These are phyloP conservation scores for Termitomyces sp. DNA, from an alignment of 768 basidiomycete species.

Conservation along the genomic window DNA sequence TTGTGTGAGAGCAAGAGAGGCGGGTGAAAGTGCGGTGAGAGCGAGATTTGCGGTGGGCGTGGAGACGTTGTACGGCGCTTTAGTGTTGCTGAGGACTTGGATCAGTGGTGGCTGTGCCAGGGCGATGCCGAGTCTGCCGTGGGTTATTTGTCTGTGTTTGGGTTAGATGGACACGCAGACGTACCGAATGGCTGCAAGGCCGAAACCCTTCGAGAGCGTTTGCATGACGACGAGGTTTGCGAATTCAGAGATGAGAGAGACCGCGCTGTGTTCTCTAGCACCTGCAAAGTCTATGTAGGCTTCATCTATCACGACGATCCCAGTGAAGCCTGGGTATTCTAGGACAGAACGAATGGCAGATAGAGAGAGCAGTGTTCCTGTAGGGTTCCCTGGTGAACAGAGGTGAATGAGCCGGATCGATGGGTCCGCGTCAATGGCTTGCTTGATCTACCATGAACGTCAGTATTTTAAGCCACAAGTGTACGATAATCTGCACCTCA, in stretches of 20 bases:
- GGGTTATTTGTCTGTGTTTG: neutral
- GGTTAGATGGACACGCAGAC: conserved; percentile 16
- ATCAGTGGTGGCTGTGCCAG: conserved; percentile 87
- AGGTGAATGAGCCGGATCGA: conserved; percentile 89
- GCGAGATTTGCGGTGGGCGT: conserved; percentile 84
- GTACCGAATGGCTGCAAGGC: conserved; percentile 90
- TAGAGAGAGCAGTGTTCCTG: conserved; percentile 81
- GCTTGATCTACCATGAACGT: conserved; percentile 54
- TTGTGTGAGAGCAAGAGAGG: conserved; percentile 60
- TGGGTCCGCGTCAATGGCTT: conserved; percentile 60
- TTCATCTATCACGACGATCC: conserved; percentile 92
- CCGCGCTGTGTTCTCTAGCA: conserved; percentile 49
- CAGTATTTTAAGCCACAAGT: neutral
- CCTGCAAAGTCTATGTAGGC: conserved; percentile 95
- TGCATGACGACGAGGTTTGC: conserved; percentile 93
- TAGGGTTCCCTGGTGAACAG: conserved; percentile 97
- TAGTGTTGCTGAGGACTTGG: conserved; percentile 89
- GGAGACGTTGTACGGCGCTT: conserved; percentile 97
- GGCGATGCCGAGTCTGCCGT: conserved; percentile 75
- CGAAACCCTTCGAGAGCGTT: conserved; percentile 94
- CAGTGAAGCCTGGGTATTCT: conserved; percentile 78
- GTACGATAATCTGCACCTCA: conserved; percentile 41
- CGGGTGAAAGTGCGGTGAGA: conserved; percentile 64
- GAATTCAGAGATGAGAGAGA: conserved; percentile 69
- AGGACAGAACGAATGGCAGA: conserved; percentile 61